Percentiles rank a stretch among this genome's conserved stretches.
These are phyloP conservation scores for Dillenia suffruticosa DNA, from an alignment of 164 flowering plant species.

Conservation along the genomic window DNA sequence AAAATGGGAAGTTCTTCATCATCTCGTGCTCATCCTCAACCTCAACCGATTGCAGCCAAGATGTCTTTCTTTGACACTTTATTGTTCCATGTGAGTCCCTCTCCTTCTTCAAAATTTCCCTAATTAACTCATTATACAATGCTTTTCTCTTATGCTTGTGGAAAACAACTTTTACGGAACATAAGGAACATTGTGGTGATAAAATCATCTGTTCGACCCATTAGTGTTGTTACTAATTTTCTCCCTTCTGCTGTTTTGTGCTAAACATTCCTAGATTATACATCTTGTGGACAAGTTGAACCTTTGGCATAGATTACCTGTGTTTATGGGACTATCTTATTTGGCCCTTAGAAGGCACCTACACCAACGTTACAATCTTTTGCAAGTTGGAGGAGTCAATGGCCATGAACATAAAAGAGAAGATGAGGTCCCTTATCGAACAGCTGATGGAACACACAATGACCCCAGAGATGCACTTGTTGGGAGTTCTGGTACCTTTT, in stretches of 20 bases:
- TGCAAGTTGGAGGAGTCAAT: conserved; percentile 29
- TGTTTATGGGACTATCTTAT: conserved; percentile 36
- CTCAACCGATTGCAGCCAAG: conserved; percentile 26
- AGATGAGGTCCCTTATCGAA: conserved; percentile 22
- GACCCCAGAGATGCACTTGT: conserved; percentile 27
- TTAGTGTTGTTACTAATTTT: too few relatives aligned
- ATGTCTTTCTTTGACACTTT: conserved; percentile 42
- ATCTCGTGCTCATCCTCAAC: conserved; percentile 36
- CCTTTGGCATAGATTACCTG: conserved; percentile 45
- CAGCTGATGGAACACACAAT: conserved; percentile 44
- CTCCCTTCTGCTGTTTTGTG: too few relatives aligned
- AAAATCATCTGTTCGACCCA: too few relatives aligned
- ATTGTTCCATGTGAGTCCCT: conserved; percentile 35
- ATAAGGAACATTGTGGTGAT: too few relatives aligned
- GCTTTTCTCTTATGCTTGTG: too few relatives aligned
- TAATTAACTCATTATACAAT: background rate
- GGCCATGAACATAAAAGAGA: conserved; percentile 24
- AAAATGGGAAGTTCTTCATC: background rate
- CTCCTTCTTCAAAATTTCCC: background rate
- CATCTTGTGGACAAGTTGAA: conserved; percentile 38
- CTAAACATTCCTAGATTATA: conserved; percentile 18
- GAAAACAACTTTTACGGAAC: too few relatives aligned
- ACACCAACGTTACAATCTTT: conserved; percentile 42
- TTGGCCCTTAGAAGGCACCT: conserved; percentile 39
- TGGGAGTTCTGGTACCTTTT: conserved; percentile 45